phyloP scores from a whole-genome alignment of 2,329 filamentous ascomycete genomes.

The Colletotrichum plurivorum region DNA sequence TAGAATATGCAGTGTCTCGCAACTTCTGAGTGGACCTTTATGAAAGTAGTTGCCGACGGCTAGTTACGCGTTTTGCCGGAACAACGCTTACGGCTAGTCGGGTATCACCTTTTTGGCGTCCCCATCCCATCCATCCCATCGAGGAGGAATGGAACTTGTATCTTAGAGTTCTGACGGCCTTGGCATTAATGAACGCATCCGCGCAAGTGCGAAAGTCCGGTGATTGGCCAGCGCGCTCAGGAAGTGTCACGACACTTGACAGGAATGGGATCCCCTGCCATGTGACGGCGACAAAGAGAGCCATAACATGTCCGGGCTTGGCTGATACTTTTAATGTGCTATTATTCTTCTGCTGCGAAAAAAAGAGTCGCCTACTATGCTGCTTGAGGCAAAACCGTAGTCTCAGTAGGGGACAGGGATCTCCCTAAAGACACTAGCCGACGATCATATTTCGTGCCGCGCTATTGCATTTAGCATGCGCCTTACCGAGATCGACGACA shows the following conservation, averaged over 20 bases:
- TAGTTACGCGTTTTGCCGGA: conserved; percentile 1
- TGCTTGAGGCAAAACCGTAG: conserved; percentile 14
- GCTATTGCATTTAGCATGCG: background rate
- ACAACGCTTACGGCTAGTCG: conserved; percentile 15
- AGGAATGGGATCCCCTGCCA: conserved; percentile 18
- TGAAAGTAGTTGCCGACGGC: conserved; percentile 17
- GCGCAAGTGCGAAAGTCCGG: background rate
- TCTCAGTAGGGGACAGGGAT: background rate
- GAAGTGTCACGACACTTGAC: conserved; percentile 11
- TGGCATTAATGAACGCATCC: conserved; percentile 22
- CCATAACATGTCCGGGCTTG: conserved; percentile 8
- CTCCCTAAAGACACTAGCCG: background rate
- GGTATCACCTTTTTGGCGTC: background rate
- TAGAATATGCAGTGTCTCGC: conserved; percentile 26
- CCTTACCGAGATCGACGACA: conserved; percentile 13
- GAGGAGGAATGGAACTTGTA: background rate
- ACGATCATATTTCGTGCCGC: background rate
- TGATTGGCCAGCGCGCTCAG: conserved; percentile 14
- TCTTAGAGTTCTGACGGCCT: conserved; percentile 1
- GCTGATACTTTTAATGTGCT: background rate
- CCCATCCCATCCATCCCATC: too few species aligned
- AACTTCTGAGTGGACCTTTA: background rate
- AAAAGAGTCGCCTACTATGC: background rate
- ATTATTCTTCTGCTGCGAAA: background rate
- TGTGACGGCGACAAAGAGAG: conserved; percentile 14